Evolutionary conservation across 768 basidiomycete species (phyloP).

Genomic region (Astraeus odoratus): DNA sequence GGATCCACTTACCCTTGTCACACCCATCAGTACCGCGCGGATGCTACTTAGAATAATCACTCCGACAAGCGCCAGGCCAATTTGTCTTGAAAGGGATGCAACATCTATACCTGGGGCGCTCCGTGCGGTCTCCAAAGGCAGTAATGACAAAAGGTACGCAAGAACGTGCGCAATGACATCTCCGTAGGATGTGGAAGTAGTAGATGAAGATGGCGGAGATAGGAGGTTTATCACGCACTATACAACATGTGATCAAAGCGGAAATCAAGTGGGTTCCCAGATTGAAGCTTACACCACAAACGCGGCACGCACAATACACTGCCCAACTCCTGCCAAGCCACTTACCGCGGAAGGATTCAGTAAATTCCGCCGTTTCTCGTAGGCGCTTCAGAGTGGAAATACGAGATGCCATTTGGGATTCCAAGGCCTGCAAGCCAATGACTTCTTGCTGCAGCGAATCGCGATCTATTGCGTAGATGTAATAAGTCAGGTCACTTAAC

Average conservation of each 20-base stretch:
- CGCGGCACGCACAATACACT: conserved; percentile 58
- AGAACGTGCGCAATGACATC: conserved; percentile 36
- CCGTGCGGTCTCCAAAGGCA: conserved; percentile 24
- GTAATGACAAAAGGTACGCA: conserved; percentile 33
- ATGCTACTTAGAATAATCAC: conserved; percentile 70
- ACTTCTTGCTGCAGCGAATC: conserved; percentile 46
- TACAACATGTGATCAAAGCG: conserved; percentile 11
- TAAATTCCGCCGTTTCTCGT: conserved; percentile 42
- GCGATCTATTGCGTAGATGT: conserved; percentile 23
- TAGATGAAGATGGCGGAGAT: conserved; percentile 25
- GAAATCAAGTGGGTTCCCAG: conserved; percentile 2
- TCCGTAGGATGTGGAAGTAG: conserved; percentile 36
- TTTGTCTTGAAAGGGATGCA: conserved; percentile 42
- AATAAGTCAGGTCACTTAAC: neutral
- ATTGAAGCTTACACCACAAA: conserved; percentile 50
- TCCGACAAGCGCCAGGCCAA: conserved; percentile 67
- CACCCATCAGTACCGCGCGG: conserved; percentile 60
- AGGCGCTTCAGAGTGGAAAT: conserved; percentile 43
- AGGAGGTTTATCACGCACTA: conserved; percentile 30
- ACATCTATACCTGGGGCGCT: conserved; percentile 27
- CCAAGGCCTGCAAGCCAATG: conserved; percentile 57
- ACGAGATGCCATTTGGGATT: conserved; percentile 59
- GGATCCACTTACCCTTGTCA: conserved; percentile 42
- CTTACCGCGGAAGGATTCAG: conserved; percentile 49
- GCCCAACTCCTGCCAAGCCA: conserved; percentile 51